A percentile compares a stretch with the other conserved stretches of the same genome.
phyloP scores from a whole-genome alignment of 306 rosid genomes.

The Gillenia trifoliata region DNA sequence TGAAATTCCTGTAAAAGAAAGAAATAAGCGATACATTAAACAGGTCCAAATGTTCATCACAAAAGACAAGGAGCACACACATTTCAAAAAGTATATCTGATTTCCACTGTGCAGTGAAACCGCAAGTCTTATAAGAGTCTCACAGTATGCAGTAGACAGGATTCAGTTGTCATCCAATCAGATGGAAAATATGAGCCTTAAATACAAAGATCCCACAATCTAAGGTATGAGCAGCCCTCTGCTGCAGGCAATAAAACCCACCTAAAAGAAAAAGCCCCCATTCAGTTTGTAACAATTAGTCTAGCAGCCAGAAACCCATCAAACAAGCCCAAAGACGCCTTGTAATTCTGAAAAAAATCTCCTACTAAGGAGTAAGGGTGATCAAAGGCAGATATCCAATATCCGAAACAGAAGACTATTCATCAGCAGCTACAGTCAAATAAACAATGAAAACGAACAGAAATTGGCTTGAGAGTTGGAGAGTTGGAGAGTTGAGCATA shows the following conservation, averaged over 20 bases:
- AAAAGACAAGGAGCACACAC: neutral
- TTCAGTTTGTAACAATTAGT: neutral
- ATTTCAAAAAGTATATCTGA: too few relatives aligned
- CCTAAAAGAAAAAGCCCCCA: neutral
- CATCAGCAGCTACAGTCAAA: neutral
- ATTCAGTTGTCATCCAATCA: too few relatives aligned
- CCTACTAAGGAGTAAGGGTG: too few relatives aligned
- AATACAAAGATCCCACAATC: too few relatives aligned
- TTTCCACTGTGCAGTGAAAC: neutral
- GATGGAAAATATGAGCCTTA: too few relatives aligned
- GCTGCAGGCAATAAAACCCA: neutral
- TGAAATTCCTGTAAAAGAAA: constrained; percentile 58
- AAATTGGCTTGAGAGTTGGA: too few relatives aligned
- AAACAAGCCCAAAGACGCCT: neutral
- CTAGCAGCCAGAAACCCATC: neutral
- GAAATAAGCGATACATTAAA: neutral
- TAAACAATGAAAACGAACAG: neutral
- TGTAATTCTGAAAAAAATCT: too few relatives aligned
- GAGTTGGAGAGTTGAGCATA: too few relatives aligned
- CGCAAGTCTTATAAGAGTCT: neutral
- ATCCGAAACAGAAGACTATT: neutral
- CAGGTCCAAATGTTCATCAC: neutral
- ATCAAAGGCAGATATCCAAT: neutral
- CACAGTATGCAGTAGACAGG: too few relatives aligned
- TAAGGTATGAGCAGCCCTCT: too few relatives aligned